phyloP scores from a whole-genome alignment of 2,329 filamentous ascomycete genomes.

The Cladosporium cucumerinum region DNA sequence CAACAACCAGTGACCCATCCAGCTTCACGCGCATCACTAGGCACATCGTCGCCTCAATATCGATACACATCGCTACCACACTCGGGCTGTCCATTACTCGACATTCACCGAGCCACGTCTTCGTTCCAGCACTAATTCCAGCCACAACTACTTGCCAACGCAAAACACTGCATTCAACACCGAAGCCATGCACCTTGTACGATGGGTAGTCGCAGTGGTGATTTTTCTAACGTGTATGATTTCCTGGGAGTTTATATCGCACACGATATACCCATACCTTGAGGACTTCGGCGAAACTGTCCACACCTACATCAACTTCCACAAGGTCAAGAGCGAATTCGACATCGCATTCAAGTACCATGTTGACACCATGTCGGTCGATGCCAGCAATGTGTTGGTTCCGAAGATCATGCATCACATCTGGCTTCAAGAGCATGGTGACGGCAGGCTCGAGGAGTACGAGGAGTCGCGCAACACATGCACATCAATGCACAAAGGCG shows the following conservation, averaged over 20 bases:
- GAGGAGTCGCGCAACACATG: conserved; percentile 24
- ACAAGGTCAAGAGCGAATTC: background rate
- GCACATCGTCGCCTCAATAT: background rate
- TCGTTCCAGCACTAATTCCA: background rate
- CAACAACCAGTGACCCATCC: background rate
- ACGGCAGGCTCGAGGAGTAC: conserved; percentile 19
- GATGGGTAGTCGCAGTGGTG: background rate
- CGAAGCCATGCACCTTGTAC: background rate
- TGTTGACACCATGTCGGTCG: background rate
- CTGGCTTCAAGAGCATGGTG: background rate
- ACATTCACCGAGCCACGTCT: background rate
- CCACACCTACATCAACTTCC: background rate
- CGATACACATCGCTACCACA: background rate
- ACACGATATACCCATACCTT: background rate
- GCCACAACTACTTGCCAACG: background rate
- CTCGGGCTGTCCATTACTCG: background rate
- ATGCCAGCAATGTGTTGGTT: background rate
- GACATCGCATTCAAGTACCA: background rate
- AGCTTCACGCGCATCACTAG: background rate
- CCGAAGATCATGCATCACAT: background rate
- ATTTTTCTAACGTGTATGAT: background rate
- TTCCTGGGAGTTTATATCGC: background rate
- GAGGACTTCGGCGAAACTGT: background rate
- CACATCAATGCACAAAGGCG: conserved; percentile 22
- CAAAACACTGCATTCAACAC: background rate